Conservation (phyloP, 805 yeast genomes). For the Limtongia smithiae region DNA sequence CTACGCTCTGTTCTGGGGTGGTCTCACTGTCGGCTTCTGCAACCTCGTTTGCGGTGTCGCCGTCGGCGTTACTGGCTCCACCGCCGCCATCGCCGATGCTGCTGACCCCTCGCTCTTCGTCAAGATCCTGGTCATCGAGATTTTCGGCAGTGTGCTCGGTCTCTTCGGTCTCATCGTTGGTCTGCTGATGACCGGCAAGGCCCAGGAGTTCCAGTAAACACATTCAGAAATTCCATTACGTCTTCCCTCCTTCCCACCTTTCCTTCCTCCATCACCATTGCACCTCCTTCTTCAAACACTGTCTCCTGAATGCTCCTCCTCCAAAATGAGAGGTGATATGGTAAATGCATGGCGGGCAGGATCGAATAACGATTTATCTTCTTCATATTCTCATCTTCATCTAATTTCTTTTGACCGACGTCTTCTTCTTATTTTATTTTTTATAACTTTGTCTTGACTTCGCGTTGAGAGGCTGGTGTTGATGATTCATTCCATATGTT, state of each 20-base stretch:
- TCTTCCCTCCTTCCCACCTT: too few relatives aligned
- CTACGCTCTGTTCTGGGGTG: conserved; percentile 96
- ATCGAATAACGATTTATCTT: neutral
- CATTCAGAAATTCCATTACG: too few relatives aligned
- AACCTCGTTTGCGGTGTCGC: conserved; percentile 95
- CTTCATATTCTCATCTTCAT: conserved; percentile 1
- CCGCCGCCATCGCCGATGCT: conserved; percentile 98
- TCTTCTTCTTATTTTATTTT: conserved; percentile 8
- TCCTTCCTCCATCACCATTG: too few relatives aligned
- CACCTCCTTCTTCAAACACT: too few relatives aligned
- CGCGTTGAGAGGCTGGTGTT: conserved; percentile 17
- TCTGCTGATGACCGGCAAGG: conserved; percentile 93
- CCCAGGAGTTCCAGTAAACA: conserved; percentile 62
- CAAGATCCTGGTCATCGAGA: conserved; percentile 92
- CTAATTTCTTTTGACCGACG: neutral
- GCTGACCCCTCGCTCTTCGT: conserved; percentile 94
- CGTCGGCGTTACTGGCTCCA: conserved; percentile 95
- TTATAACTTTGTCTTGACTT: neutral
- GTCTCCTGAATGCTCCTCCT: too few relatives aligned
- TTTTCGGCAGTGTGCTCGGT: conserved; percentile 94
- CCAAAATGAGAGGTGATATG: conserved; percentile 1
- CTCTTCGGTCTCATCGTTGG: conserved; percentile 95
- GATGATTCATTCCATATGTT: conserved; percentile 4
- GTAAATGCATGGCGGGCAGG: neutral
- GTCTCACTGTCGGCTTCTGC: conserved; percentile 88